A percentile compares a stretch with the other conserved stretches of the same genome.
Conservation (phyloP, 192 early-diverging fungal species). For the Gigaspora rosea region DNA sequence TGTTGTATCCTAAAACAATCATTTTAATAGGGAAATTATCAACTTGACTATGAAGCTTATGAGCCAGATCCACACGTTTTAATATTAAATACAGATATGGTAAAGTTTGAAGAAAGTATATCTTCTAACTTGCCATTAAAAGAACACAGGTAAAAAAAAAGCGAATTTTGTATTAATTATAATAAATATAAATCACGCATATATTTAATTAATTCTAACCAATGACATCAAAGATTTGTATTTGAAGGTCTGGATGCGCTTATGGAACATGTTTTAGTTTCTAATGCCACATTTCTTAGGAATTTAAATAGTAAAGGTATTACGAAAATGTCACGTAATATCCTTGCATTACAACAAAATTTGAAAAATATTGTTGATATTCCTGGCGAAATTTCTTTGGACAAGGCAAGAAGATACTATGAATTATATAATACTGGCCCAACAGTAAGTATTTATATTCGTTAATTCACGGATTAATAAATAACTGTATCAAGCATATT, state of each 20-base stretch:
- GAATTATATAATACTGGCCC: conserved; percentile 65
- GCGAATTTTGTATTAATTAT: not conserved
- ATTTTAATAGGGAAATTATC: conserved; percentile 71
- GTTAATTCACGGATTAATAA: not conserved
- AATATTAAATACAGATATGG: conserved; percentile 76
- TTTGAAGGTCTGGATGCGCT: conserved; percentile 81
- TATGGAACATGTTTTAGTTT: conserved; percentile 68
- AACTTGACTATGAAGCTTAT: conserved; percentile 68
- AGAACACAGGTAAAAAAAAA: conserved; percentile 57
- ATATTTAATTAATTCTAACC: not conserved
- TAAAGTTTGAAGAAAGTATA: conserved; percentile 74
- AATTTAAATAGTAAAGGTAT: conserved; percentile 70
- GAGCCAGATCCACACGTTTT: conserved; percentile 91
- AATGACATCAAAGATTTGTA: conserved; percentile 56
- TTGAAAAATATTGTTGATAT: conserved; percentile 73
- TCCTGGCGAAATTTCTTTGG: conserved; percentile 66
- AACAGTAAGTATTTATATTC: conserved; percentile 42
- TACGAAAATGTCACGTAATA: conserved; percentile 78
- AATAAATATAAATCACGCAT: not conserved
- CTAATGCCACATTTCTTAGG: conserved; percentile 70
- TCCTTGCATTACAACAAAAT: conserved; percentile 86
- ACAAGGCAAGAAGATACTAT: conserved; percentile 71
- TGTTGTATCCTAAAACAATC: not conserved
- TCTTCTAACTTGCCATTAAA: conserved; percentile 58
- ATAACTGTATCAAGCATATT: not conserved